These are phyloP conservation scores for Beta vulgaris DNA, from an alignment of 148 eudicot species.

Conservation along the genomic window DNA sequence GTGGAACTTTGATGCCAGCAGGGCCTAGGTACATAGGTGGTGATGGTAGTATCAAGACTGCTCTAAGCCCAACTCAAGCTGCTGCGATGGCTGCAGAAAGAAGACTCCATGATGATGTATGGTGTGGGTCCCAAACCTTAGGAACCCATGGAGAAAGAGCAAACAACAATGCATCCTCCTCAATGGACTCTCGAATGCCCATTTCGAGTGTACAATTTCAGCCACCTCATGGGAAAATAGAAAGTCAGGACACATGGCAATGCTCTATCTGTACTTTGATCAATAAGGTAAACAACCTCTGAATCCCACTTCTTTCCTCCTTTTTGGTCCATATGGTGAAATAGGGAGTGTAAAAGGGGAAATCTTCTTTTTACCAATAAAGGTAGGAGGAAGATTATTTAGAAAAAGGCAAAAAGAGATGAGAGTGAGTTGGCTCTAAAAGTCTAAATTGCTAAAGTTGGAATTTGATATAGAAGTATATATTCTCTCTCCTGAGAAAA, in stretches of 20 bases:
- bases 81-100: constrained; percentile 99
- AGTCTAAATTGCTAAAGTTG: neutral
- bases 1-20: constrained; percentile 58
- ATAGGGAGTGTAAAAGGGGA: too few relatives aligned
- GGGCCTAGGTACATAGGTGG: constrained; percentile 88
- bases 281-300: constrained; percentile 52
- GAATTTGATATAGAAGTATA: neutral
- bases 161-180: constrained; percentile 32
- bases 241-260: constrained; percentile 46
- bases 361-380: too few relatives aligned
- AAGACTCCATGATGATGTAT: constrained; percentile 80
- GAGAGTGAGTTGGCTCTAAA: too few relatives aligned
- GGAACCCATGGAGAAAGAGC: constrained; percentile 37
- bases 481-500: neutral
- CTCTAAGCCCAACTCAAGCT: constrained; percentile 80
- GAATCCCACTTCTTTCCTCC: too few relatives aligned
- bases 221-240: constrained; percentile 17
- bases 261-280: constrained; percentile 67
- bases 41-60: constrained; percentile 59
- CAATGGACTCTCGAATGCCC: constrained; percentile 7
- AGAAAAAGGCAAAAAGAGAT: too few relatives aligned
- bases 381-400: too few relatives aligned
- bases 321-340: too few relatives aligned
- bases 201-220: constrained; percentile 22
- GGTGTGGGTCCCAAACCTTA: constrained; percentile 61